Conservation (phyloP, 192 early-diverging fungal genomes). For the Gorgonomyces haynaldii region DNA sequence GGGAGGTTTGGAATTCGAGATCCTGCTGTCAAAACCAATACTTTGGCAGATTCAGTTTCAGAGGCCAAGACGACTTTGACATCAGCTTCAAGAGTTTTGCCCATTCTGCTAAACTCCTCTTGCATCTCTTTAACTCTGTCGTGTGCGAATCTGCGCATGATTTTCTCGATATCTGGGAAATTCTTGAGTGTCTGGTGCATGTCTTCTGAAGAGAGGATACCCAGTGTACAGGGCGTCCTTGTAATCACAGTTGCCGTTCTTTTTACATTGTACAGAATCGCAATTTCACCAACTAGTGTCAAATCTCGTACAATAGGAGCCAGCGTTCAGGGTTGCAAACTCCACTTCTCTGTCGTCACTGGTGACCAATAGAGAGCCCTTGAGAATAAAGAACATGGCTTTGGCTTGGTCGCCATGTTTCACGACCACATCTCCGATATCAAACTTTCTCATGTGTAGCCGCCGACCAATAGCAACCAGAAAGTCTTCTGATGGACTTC, state of each 20-base stretch:
- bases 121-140: conserved; percentile 34
- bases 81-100: conserved; percentile 17
- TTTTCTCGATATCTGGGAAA: conserved; percentile 52
- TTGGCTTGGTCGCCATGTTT: conserved; percentile 48
- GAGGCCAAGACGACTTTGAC: too few relatives aligned
- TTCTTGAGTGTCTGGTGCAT: conserved; percentile 36
- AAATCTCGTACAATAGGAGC: conserved; percentile 28
- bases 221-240: conserved; percentile 51
- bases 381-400: conserved; percentile 64
- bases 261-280: conserved; percentile 29
- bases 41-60: too few relatives aligned
- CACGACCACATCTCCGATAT: conserved; percentile 43
- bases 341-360: conserved; percentile 38
- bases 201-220: conserved; percentile 50
- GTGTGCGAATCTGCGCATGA: conserved; percentile 46
- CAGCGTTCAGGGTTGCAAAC: conserved; percentile 27
- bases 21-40: too few relatives aligned
- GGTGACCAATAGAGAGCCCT: conserved; percentile 53
- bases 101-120: conserved; percentile 23
- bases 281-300: conserved; percentile 42
- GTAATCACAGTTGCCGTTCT: conserved; percentile 58
- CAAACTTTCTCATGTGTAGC: conserved; percentile 36
- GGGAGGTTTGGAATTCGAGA: too few relatives aligned
- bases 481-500: conserved; percentile 21
- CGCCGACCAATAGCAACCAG: conserved; percentile 9